A percentile compares a stretch with the other conserved stretches of the same genome.
Conservation (phyloP, 176 grass and related monocot genomes). For the Avena sativa region DNA sequence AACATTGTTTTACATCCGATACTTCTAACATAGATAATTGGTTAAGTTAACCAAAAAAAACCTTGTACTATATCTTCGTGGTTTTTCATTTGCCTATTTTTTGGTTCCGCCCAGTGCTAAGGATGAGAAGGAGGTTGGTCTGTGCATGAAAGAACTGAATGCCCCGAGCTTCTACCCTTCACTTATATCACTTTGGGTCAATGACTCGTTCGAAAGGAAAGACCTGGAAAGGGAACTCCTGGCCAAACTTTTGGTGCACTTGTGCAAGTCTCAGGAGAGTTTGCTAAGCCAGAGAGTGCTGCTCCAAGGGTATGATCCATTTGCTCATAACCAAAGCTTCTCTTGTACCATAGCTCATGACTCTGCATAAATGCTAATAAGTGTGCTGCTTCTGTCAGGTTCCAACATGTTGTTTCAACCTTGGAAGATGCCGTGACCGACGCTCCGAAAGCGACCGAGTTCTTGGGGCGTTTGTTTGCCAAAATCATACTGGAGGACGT, state of each 20-base stretch:
- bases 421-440: constrained; percentile 81
- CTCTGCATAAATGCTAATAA: neutral
- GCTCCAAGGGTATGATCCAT: constrained; percentile 67
- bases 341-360: neutral
- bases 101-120: constrained; percentile 56
- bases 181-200: constrained; percentile 80
- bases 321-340: neutral
- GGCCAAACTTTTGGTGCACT: constrained; percentile 68
- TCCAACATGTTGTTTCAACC: constrained; percentile 65
- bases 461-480: constrained; percentile 66
- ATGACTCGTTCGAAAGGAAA: constrained; percentile 85
- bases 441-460: constrained; percentile 72
- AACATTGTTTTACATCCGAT: neutral
- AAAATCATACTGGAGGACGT: constrained; percentile 67
- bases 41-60: neutral
- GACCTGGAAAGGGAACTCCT: constrained; percentile 76
- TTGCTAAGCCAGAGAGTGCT: constrained; percentile 63
- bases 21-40: neutral
- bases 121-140: constrained; percentile 74
- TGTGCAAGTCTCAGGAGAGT: constrained; percentile 64
- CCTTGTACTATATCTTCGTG: neutral
- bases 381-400: constrained; percentile 48
- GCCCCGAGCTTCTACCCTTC: constrained; percentile 70
- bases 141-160: constrained; percentile 91
- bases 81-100: constrained; percentile 35